Evolutionary conservation across 148 eudicot species (phyloP).

Genomic region (Fallopia convolvulus): DNA sequence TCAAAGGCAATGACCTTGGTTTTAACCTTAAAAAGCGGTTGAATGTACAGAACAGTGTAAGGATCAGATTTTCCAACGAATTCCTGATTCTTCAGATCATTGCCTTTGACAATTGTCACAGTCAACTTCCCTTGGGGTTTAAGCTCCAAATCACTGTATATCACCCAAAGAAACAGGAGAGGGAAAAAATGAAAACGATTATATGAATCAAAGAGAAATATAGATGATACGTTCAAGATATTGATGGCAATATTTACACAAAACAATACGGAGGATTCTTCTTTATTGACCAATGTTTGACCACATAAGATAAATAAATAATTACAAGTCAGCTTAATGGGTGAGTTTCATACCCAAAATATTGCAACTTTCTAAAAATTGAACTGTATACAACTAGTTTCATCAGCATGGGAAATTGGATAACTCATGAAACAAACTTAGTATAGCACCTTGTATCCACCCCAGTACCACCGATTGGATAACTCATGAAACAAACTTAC

Average conservation of each 20-base stretch:
- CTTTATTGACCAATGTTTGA: background rate
- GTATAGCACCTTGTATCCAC: conserved; percentile 57
- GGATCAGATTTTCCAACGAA: conserved; percentile 98
- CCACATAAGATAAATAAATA: too few species aligned
- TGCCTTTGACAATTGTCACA: conserved; percentile 76
- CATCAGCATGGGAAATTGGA: background rate
- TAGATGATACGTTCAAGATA: background rate
- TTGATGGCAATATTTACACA: background rate
- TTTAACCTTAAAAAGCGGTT: conserved; percentile 80
- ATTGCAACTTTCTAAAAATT: background rate
- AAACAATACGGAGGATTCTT: background rate
- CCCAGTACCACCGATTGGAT: conserved; percentile 86
- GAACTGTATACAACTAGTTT: background rate
- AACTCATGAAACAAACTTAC: too few species aligned
- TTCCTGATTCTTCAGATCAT: conserved; percentile 81
- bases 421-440: background rate
- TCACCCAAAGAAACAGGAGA: conserved; percentile 3
- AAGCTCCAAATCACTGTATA: conserved; percentile 93
- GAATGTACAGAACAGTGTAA: conserved; percentile 54
- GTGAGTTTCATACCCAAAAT: background rate
- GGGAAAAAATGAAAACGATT: background rate
- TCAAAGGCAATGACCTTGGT: conserved; percentile 73
- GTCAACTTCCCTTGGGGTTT: conserved; percentile 86
- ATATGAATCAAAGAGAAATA: background rate
- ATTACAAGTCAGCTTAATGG: background rate